Percentiles rank a stretch among this genome's conserved stretches.
Evolutionary conservation across 116 monocot species (phyloP).

Genomic region (Cymodocea nodosa): DNA sequence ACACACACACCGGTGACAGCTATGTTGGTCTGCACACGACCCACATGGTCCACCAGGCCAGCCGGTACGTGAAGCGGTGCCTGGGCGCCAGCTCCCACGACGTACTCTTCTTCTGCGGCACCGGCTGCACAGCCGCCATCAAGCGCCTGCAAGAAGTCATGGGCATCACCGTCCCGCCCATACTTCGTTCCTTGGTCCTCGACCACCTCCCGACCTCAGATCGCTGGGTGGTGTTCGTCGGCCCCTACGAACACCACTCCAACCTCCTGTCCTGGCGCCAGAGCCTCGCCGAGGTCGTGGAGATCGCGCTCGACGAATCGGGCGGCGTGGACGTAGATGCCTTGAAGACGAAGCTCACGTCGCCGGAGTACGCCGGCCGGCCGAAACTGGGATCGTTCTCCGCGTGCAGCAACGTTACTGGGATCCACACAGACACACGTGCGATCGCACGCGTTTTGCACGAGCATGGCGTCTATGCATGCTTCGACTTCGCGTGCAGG

Average conservation of each 20-base stretch:
- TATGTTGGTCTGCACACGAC: constrained; percentile 31
- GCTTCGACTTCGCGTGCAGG: constrained; percentile 57
- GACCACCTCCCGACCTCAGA: constrained; percentile 1
- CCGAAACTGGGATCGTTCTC: constrained; percentile 53
- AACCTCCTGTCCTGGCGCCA: constrained; percentile 29
- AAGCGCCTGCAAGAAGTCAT: constrained; percentile 47
- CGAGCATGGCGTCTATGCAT: constrained; percentile 34
- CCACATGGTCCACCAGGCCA: constrained; percentile 15
- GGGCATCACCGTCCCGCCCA: constrained; percentile 33
- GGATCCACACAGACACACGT: constrained; percentile 28
- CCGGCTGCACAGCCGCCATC: constrained; percentile 33
- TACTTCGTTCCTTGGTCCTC: constrained; percentile 6
- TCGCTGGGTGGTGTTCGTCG: constrained; percentile 21
- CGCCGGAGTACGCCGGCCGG: constrained; percentile 11
- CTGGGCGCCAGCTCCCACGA: constrained; percentile 16
- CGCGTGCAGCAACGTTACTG: constrained; percentile 52
- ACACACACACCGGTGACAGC: constrained; percentile 51
- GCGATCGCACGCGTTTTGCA: constrained; percentile 31
- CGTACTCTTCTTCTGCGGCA: constrained; percentile 37
- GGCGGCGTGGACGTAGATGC: constrained; percentile 24
- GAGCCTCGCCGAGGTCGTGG: constrained; percentile 36
- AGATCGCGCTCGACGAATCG: constrained; percentile 25
- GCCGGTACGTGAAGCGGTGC: constrained; percentile 28
- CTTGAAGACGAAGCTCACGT: constrained; percentile 11
- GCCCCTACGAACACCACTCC: constrained; percentile 29